Evolutionary conservation across 306 rosid genomes (phyloP).

Genomic region (Leucaena leucocephala): DNA sequence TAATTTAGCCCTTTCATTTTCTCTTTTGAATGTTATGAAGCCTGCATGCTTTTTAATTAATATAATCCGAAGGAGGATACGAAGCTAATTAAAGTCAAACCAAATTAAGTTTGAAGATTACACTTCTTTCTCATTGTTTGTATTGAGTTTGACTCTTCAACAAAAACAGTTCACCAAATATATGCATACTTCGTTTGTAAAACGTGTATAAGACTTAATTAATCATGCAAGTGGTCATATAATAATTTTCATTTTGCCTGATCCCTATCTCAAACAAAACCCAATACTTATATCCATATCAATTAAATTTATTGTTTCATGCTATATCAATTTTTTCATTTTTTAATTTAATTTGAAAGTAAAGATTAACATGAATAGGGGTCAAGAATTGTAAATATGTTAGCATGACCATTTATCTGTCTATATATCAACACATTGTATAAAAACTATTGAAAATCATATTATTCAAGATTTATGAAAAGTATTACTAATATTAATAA

Average conservation of each 20-base stretch:
- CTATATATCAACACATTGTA: too few relatives aligned
- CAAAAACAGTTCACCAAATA: background rate
- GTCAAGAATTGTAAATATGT: background rate
- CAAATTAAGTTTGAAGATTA: background rate
- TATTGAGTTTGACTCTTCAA: background rate
- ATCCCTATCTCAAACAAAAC: background rate
- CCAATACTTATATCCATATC: background rate
- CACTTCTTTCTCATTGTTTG: background rate
- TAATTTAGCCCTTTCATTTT: background rate
- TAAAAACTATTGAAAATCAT: background rate
- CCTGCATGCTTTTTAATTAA: background rate
- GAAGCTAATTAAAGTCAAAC: slow-evolving; percentile 1
- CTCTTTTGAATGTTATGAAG: background rate
- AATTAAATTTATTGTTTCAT: background rate
- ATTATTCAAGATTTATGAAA: too few relatives aligned
- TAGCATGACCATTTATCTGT: background rate
- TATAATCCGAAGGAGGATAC: background rate
- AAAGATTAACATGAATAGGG: background rate
- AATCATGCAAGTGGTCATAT: background rate
- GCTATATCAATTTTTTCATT: background rate
- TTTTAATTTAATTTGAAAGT: background rate
- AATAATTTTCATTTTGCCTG: background rate
- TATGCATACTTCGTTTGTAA: background rate
- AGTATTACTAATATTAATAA: too few relatives aligned
- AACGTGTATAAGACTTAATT: background rate